Conservation (phyloP, 2,329 filamentous ascomycete genomes). For the Phialocephala subalpina region DNA sequence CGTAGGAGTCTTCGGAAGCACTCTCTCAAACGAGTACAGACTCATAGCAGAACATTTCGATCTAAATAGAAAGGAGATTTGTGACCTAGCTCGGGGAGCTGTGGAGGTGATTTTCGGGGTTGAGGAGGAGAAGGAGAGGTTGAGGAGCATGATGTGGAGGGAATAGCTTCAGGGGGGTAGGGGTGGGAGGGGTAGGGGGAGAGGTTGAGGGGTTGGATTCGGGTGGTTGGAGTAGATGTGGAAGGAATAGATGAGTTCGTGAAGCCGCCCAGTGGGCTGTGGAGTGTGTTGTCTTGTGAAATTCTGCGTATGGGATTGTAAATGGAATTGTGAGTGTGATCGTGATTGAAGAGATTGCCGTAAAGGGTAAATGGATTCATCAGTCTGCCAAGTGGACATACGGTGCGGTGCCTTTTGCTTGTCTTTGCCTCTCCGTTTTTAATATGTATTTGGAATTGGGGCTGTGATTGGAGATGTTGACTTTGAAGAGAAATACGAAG, state of each 20-base stretch:
- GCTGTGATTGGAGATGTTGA: too few species aligned
- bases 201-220: slow-evolving; percentile 61
- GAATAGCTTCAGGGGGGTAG: too few species aligned
- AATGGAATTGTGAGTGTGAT: too few species aligned
- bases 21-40: slow-evolving; percentile 78
- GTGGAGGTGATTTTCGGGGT: slow-evolving; percentile 73
- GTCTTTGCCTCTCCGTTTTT: too few species aligned
- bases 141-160: slow-evolving; percentile 60
- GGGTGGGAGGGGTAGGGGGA: slow-evolving; percentile 68
- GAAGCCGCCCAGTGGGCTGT: not conserved
- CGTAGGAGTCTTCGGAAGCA: slow-evolving; percentile 81
- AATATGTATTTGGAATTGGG: too few species aligned
- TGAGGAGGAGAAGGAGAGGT: slow-evolving; percentile 64
- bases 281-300: not conserved
- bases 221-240: slow-evolving; percentile 38
- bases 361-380: too few species aligned
- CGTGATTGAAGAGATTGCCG: too few species aligned
- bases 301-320: too few species aligned
- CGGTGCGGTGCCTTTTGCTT: too few species aligned
- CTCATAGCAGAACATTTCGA: slow-evolving; percentile 76
- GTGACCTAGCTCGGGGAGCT: slow-evolving; percentile 65
- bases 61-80: slow-evolving; percentile 56
- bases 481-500: too few species aligned
- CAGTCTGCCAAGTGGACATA: too few species aligned
- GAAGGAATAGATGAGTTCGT: not conserved